These are phyloP conservation scores for Trypanosoma avium DNA, from an alignment of 208 protist species.

Conservation along the genomic window DNA sequence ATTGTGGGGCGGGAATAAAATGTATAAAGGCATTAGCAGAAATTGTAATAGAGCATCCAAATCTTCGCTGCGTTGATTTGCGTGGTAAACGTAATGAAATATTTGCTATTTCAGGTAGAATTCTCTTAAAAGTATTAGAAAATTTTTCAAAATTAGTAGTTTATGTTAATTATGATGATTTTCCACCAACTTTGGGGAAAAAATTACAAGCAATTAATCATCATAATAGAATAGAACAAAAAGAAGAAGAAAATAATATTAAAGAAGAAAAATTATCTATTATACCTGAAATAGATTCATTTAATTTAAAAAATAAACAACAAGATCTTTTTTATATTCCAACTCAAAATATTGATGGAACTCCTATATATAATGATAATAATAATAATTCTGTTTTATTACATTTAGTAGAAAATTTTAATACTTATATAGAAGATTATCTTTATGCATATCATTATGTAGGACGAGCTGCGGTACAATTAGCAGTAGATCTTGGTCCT, in stretches of 20 bases:
- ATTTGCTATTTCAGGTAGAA: slow-evolving; percentile 36
- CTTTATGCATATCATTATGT: slow-evolving; percentile 33
- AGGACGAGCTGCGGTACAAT: slow-evolving; percentile 34
- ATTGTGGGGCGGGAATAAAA: slow-evolving; percentile 42
- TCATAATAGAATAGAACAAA: slow-evolving; percentile 9
- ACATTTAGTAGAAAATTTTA: slow-evolving; percentile 32
- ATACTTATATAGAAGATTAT: slow-evolving; percentile 50
- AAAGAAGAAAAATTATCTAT: slow-evolving; percentile 8
- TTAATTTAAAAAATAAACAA: not conserved
- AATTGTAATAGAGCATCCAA: slow-evolving; percentile 22
- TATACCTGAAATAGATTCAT: slow-evolving; percentile 3
- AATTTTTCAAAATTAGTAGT: slow-evolving; percentile 24
- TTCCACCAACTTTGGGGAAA: slow-evolving; percentile 30
- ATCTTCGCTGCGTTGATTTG: slow-evolving; percentile 42
- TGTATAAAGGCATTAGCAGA: slow-evolving; percentile 33
- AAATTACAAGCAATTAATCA: slow-evolving; percentile 17
- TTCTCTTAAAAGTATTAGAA: slow-evolving; percentile 30
- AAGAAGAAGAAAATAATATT: slow-evolving; percentile 3
- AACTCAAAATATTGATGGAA: slow-evolving; percentile 13
- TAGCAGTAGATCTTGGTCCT: slow-evolving; percentile 45
- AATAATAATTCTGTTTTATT: slow-evolving; percentile 17
- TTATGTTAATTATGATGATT: slow-evolving; percentile 33
- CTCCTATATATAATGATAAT: slow-evolving; percentile 25
- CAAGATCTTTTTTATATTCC: slow-evolving; percentile 33
- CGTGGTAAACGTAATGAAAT: slow-evolving; percentile 30